Evolutionary conservation across 78 protist species (phyloP), one percentile per base, ranked within the genome.

Genomic region (Dictyostelium discoideum): DNA sequence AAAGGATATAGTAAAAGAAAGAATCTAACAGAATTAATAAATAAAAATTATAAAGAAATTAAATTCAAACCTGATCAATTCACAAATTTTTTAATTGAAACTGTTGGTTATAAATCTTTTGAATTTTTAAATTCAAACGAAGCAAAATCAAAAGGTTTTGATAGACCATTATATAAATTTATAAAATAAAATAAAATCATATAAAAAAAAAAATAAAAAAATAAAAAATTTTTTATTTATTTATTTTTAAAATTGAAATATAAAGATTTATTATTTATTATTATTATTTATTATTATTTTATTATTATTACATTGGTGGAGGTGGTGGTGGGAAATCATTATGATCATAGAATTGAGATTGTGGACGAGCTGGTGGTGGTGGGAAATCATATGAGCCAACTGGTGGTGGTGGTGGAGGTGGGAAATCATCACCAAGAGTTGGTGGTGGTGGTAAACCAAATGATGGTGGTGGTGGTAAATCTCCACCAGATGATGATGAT

Each of bases 11-110:
- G 1, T 4, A 79, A 69, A 46, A 63, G 92, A 72, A 67, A 84
- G 60, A 46, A 72, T 32, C 65, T 92, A 3, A 69, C 92, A 26
- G 81, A 54, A 26, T 46, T 82, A 7, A 94, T 93, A 3, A 73
- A 39, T 29, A 14, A 78, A 26, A 86, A 54, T 46, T 85, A 50
- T 69, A 46, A 39, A 18, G 82, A 37, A 18, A 93, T 93, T 9
- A 42, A 76, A 48, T 48, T 93, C 20, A 93, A 82, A 54, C 96
- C 96, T 16, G 39, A 74, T 54, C 60, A 85, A 46, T 93, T 93
- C 44, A 73, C 3, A 13, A 78, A 72, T 2, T 78, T 80, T 54
- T 76, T 93, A 6, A 73, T 86, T 3, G 73, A 92, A 44, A 24
- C 50, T 24, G 84, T 89, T 81, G 73, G 80, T 29, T 92, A 48